phyloP scores from a whole-genome alignment of 805 yeast genomes.

The Ogataea methanolica region DNA sequence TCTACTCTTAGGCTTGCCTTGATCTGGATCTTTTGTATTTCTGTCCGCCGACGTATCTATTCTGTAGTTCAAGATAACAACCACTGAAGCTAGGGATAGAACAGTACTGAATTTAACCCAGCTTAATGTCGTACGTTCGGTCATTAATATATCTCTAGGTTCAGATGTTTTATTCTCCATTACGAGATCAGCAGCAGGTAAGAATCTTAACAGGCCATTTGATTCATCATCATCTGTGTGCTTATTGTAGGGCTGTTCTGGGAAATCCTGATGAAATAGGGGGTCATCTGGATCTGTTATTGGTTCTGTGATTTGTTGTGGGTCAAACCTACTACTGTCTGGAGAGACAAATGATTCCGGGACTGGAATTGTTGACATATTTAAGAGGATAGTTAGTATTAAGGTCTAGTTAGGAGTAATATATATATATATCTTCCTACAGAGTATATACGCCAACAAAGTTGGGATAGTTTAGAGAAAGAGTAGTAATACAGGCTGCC shows the following conservation, averaged over 20 bases:
- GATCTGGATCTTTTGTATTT: constrained; percentile 3
- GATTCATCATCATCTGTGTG: constrained; percentile 4
- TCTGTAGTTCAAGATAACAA: constrained; percentile 41
- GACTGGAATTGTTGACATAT: no score
- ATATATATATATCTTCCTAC: no score
- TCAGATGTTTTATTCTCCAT: constrained; percentile 39
- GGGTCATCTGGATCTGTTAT: not conserved
- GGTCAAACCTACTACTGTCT: no score
- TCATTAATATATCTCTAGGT: constrained; percentile 51
- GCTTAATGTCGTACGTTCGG: constrained; percentile 47
- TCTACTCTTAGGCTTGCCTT: constrained; percentile 4
- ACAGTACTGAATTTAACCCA: constrained; percentile 44
- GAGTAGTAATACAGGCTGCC: no score
- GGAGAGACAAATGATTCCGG: no score
- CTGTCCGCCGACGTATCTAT: constrained; percentile 30
- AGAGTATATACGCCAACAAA: no score
- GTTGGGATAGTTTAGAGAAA: no score
- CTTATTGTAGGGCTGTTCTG: not conserved
- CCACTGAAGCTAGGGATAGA: constrained; percentile 42
- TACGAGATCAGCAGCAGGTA: constrained; percentile 20
- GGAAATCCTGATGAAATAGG: not conserved
- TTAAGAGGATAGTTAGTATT: no score
- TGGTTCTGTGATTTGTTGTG: not conserved
- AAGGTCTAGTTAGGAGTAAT: no score
- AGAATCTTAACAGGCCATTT: constrained; percentile 9